Conservation (phyloP, 2,329 filamentous ascomycete species). For the Talaromyces pinophilus region DNA sequence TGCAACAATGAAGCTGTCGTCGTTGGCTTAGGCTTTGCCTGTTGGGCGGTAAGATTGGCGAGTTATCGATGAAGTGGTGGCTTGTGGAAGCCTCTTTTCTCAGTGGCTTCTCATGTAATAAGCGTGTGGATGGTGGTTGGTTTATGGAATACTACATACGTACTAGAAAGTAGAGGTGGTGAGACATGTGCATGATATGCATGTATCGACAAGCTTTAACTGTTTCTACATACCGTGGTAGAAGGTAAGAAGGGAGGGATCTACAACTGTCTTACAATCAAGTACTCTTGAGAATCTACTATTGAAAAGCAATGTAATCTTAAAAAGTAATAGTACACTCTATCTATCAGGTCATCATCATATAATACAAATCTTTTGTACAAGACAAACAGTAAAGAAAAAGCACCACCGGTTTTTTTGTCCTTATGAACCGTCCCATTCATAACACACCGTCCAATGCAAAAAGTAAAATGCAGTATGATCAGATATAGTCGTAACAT, state of each 20-base stretch:
- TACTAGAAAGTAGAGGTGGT: neutral
- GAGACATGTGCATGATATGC: neutral
- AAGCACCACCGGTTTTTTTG: conserved; percentile 5
- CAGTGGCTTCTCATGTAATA: neutral
- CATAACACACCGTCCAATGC: conserved; percentile 12
- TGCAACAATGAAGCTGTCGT: neutral
- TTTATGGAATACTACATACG: neutral
- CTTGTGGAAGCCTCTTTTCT: neutral
- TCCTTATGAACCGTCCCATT: neutral
- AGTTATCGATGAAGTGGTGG: neutral
- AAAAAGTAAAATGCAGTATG: conserved; percentile 1
- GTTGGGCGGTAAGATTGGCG: neutral
- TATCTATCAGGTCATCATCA: conserved; percentile 6
- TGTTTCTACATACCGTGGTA: neutral
- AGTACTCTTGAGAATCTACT: too few species aligned
- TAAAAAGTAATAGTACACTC: conserved; percentile 10
- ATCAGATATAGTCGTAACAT: conserved; percentile 14
- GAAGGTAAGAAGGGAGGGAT: neutral
- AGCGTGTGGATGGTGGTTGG: neutral
- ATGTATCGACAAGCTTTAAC: neutral
- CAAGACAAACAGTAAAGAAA: neutral
- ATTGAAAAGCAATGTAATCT: too few species aligned
- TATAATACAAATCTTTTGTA: conserved; percentile 14
- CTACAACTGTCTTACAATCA: neutral
- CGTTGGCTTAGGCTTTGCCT: neutral